Evolutionary conservation across 2,329 filamentous ascomycete genomes (phyloP).

Genomic region (Alternaria brassicicola): DNA sequence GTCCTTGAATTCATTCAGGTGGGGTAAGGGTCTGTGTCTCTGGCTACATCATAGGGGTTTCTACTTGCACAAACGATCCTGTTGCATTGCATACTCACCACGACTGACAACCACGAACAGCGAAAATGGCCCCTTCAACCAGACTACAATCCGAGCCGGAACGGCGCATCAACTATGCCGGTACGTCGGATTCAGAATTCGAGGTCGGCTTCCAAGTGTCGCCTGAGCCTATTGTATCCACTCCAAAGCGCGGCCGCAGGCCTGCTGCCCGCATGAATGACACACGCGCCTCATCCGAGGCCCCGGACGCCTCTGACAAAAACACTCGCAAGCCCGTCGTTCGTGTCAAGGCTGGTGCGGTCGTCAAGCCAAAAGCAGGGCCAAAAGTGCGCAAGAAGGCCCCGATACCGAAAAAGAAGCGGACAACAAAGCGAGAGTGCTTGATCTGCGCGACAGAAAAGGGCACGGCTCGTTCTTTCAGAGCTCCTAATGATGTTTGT

Average conservation of each 20-base stretch:
- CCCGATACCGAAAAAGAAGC: conserved; percentile 11
- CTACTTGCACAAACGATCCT: neutral
- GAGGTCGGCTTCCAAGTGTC: neutral
- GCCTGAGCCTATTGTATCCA: neutral
- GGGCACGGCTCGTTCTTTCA: conserved; percentile 17
- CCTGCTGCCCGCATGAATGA: neutral
- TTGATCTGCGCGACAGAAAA: conserved; percentile 23
- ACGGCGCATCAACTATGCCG: conserved; percentile 10
- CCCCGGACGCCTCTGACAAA: neutral
- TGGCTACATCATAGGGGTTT: neutral
- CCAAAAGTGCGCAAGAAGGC: conserved; percentile 2
- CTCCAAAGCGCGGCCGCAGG: neutral
- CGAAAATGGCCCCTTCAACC: conserved; percentile 20
- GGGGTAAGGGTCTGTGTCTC: neutral
- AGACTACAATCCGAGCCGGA: conserved; percentile 10
- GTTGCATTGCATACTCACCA: neutral
- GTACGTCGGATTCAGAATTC: neutral
- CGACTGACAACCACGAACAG: neutral
- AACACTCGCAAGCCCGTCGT: neutral
- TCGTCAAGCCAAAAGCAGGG: conserved; percentile 3
- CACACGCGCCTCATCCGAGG: neutral
- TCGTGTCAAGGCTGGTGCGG: conserved; percentile 8
- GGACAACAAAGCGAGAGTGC: conserved; percentile 23
- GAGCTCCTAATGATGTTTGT: conserved; percentile 12
- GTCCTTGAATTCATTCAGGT: neutral